Evolutionary conservation across 2,329 filamentous ascomycete species (phyloP).

Genomic region (Talaromyces sp.): DNA sequence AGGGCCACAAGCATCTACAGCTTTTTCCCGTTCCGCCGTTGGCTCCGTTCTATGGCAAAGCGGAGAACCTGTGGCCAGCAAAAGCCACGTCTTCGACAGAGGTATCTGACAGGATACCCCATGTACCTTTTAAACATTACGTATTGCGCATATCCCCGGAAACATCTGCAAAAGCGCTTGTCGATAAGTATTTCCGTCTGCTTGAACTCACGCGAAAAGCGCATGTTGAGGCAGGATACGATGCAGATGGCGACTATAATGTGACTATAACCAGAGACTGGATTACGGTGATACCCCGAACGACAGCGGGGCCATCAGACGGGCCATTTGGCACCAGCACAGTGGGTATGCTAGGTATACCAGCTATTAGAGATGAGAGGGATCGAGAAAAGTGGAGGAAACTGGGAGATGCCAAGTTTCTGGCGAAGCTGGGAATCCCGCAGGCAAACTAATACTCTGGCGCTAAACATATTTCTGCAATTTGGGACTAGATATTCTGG

Average conservation of each 20-base stretch:
- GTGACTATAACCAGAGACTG: constrained; percentile 28
- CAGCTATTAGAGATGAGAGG: constrained; percentile 22
- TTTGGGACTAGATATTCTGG: background rate
- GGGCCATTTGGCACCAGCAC: constrained; percentile 24
- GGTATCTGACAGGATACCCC: constrained; percentile 20
- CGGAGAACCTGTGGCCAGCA: constrained; percentile 21
- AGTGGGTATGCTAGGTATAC: constrained; percentile 26
- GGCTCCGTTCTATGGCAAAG: constrained; percentile 19
- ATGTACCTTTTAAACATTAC: constrained; percentile 28
- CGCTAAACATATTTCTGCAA: background rate
- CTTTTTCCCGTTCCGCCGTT: constrained; percentile 34
- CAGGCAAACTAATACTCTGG: background rate
- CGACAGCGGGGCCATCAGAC: constrained; percentile 18
- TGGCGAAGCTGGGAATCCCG: constrained; percentile 23
- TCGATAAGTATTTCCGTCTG: constrained; percentile 22
- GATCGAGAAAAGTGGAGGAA: constrained; percentile 24
- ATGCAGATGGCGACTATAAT: constrained; percentile 25
- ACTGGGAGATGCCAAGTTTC: constrained; percentile 21
- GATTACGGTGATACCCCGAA: constrained; percentile 25
- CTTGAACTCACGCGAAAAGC: constrained; percentile 22
- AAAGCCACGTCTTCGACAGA: constrained; percentile 22
- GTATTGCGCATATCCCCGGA: constrained; percentile 24
- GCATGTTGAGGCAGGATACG: constrained; percentile 19
- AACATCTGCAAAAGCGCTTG: constrained; percentile 14
- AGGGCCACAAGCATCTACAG: constrained; percentile 48